phyloP scores from a whole-genome alignment of 2,329 filamentous ascomycete genomes.

The Colletotrichum chlorophyti region DNA sequence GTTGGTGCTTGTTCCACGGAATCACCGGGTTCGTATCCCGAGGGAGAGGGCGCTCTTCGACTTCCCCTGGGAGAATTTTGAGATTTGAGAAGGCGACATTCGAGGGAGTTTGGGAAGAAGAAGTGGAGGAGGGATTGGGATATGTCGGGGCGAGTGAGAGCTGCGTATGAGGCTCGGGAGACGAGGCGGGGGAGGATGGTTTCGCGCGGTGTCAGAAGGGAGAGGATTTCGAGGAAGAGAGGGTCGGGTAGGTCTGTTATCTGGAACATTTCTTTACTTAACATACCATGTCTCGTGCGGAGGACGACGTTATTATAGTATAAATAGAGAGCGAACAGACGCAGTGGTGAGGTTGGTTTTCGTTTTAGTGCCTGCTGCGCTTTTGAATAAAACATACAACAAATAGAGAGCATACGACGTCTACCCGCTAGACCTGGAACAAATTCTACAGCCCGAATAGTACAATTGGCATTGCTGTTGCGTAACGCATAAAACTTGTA shows the following conservation, averaged over 20 bases:
- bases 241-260: constrained; percentile 60
- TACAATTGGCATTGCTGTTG: too few species aligned
- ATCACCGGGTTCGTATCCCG: not conserved
- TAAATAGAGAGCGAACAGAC: too few species aligned
- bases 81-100: constrained; percentile 50
- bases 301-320: too few species aligned
- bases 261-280: constrained; percentile 35
- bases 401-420: too few species aligned
- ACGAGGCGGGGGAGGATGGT: constrained; percentile 59
- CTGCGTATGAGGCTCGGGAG: constrained; percentile 53
- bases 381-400: too few species aligned
- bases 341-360: too few species aligned
- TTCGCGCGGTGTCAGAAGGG: constrained; percentile 55
- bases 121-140: constrained; percentile 54
- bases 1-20: constrained; percentile 22
- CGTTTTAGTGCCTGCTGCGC: too few species aligned
- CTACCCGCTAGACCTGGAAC: too few species aligned
- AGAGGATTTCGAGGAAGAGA: constrained; percentile 61
- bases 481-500: too few species aligned
- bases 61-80: constrained; percentile 18
- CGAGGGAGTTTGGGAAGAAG: constrained; percentile 60
- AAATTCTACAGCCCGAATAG: too few species aligned
- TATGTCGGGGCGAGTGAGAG: constrained; percentile 56
- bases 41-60: too few species aligned
- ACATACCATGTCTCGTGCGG: not conserved